Evolutionary conservation across 2,329 filamentous ascomycete genomes (phyloP), one percentile per base, ranked within the genome.

Genomic region (Gremmenia infestans): DNA sequence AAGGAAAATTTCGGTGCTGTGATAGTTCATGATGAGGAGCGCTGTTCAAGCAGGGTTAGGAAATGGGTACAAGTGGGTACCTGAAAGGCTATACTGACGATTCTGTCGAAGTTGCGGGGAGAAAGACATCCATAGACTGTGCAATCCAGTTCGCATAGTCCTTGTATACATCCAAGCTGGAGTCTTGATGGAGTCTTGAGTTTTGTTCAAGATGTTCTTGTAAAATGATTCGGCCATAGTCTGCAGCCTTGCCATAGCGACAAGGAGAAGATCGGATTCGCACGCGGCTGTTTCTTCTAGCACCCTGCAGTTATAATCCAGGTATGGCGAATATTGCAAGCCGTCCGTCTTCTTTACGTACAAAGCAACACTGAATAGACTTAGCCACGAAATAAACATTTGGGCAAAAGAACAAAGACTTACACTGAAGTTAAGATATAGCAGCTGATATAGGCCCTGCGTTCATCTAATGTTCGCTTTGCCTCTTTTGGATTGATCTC

Each of bases 151-250:
- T 19, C 49, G 42, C 22, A 58, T 56, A 15, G 52, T 25, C 42
- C 60, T 59, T 4, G 58, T 49, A 36, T 60, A 59, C 61, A 65
- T 63, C 58, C 56, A 60, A 8, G 58, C 36, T 7, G 61, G 63
- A 2, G 56, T 60, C 48, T 53, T 59, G 3, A 50, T 42, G 3
- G 37, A 46, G n/a, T 47, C 35, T 17, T 28, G 12, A 28, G 45
- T 47, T 17, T 51, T 60, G n/a, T 50, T 51, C n/a, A 56, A 42
- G 3, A 65, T 37, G 17, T 35, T 52, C 36, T 39, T 52, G 17
- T 59, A 51, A 25, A 61, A 50, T 7, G 56, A 52, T 23, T 61
- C 59, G 11, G 60, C 39, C 5, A 63, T 55, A 36, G 43, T 53
- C 52, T 62, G 57, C 8, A 65, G 28, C 37, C 55, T 60, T 12